Evolutionary conservation across 345 rosid species (phyloP), one percentile per base, ranked within the genome.

Genomic region (Eucalyptus pumila): DNA sequence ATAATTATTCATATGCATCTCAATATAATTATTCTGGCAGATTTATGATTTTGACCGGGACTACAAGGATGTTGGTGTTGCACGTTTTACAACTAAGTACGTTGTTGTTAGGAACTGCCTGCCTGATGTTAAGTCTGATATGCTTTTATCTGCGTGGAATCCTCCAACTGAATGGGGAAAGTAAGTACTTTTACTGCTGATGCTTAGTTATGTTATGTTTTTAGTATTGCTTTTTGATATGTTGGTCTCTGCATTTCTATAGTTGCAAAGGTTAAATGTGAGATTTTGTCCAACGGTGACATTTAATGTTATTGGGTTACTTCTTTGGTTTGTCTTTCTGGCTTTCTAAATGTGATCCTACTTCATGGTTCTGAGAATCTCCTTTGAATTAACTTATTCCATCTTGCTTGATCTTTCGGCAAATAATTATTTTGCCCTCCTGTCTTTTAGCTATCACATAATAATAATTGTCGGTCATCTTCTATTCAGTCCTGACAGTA

Each of bases 141-240:
- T 92, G 96, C 97, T 98, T 90, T 91, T 98, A 91, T 95, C 99
- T 42, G 96, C 99, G 27, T 98, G 99, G 99, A 96, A 98, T 94
- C 95, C 99, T 93, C 99, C 99, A 24, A 92, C 95, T 86, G 99
- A 97, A 92, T 97, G 99, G 99, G 99, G 98, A 93, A 98, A 96
- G 99, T 98, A 97, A 80, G 92, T 48, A 14, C 86, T 88, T 91
- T 52, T 88, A 86, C 37, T 90, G 85, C 88, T 27, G 6, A 52
- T 87, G 42, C 87, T 69, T 90, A 37, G 85, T 87, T 32, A 86
- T 87, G 65, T 87, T 88, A 49, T 23, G 88, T 52, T 50, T 89
- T 50, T 67, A 48, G 34, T 40, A 27, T 60, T 32, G 62, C 89
- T 69, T 7, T 32, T 80, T 49, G 54, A 32, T 44, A 54, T 34